phyloP scores from a whole-genome alignment of 2,329 filamentous ascomycete species.

The Cladophialophora chaetospira region DNA sequence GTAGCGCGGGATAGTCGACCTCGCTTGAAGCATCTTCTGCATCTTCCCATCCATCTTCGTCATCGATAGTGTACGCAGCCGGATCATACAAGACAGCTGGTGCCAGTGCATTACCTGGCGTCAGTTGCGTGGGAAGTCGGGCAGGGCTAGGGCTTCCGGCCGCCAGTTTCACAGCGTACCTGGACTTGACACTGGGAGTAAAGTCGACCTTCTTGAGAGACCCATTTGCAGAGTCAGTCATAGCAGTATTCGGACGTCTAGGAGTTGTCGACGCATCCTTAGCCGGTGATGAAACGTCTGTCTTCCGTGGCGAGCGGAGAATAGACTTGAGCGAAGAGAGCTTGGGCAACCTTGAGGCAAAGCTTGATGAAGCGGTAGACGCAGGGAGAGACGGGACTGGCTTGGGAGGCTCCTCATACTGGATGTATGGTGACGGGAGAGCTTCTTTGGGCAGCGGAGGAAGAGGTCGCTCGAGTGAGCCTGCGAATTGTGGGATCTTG shows the following conservation, averaged over 20 bases:
- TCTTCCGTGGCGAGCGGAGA: constrained; percentile 54
- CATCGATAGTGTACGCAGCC: constrained; percentile 31
- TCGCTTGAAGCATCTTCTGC: constrained; percentile 31
- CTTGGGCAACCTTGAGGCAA: constrained; percentile 48
- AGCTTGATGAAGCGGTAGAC: background rate
- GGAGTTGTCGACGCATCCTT: constrained; percentile 28
- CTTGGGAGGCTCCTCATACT: background rate
- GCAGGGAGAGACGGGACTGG: constrained; percentile 1
- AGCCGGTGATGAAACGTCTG: constrained; percentile 57
- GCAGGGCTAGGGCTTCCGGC: constrained; percentile 44
- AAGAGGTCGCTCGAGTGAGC: constrained; percentile 9
- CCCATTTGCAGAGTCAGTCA: constrained; percentile 40
- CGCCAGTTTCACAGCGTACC: constrained; percentile 39
- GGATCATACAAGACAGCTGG: constrained; percentile 32
- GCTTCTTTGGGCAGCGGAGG: constrained; percentile 17
- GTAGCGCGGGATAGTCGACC: constrained; percentile 43
- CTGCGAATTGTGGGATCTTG: background rate
- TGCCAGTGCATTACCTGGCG: constrained; percentile 21
- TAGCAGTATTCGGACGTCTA: constrained; percentile 35
- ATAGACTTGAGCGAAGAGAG: constrained; percentile 62
- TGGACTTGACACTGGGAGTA: constrained; percentile 66
- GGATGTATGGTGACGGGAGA: background rate
- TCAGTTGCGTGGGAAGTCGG: constrained; percentile 37
- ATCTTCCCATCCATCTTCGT: constrained; percentile 29
- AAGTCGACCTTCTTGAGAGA: constrained; percentile 82